Evolutionary conservation across 805 yeast species (phyloP).

Genomic region (Candida glaebosa): DNA sequence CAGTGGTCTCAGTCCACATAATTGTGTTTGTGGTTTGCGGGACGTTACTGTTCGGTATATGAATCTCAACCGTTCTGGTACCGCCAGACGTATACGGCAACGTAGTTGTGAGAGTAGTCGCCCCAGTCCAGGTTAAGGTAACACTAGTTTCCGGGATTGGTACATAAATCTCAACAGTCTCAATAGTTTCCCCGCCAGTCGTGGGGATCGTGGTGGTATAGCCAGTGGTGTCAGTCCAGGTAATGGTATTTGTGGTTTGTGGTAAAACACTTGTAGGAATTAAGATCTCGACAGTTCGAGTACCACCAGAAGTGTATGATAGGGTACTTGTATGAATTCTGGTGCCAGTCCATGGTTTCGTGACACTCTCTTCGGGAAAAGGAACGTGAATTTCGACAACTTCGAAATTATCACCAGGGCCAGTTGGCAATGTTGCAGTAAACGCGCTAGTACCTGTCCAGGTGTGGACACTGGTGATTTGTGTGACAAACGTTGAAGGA

Average conservation of each 20-base stretch:
- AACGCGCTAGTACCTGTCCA: constrained; percentile 12
- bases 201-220: neutral
- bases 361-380: constrained; percentile 13
- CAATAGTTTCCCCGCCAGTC: constrained; percentile 4
- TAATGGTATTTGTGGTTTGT: constrained; percentile 9
- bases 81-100: too few relatives aligned
- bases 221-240: constrained; percentile 6
- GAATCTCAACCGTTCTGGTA: too few relatives aligned
- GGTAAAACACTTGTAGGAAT: constrained; percentile 13
- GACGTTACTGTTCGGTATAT: too few relatives aligned
- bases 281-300: constrained; percentile 11
- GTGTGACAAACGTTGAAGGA: constrained; percentile 10
- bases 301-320: constrained; percentile 8
- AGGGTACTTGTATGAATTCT: constrained; percentile 12
- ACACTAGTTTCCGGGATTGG: too few relatives aligned
- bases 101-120: too few relatives aligned
- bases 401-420: constrained; percentile 9
- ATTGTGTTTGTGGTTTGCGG: too few relatives aligned
- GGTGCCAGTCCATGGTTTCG: constrained; percentile 9
- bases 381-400: constrained; percentile 8
- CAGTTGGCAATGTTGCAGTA: constrained; percentile 8
- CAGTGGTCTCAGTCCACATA: too few relatives aligned
- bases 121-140: too few relatives aligned
- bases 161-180: constrained; percentile 2
- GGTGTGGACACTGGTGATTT: constrained; percentile 12